A percentile compares a stretch with the other conserved stretches of the same genome.
These are phyloP conservation scores for Pelargonium myrrhifolium DNA, from an alignment of 441 rosid species.

Conservation along the genomic window DNA sequence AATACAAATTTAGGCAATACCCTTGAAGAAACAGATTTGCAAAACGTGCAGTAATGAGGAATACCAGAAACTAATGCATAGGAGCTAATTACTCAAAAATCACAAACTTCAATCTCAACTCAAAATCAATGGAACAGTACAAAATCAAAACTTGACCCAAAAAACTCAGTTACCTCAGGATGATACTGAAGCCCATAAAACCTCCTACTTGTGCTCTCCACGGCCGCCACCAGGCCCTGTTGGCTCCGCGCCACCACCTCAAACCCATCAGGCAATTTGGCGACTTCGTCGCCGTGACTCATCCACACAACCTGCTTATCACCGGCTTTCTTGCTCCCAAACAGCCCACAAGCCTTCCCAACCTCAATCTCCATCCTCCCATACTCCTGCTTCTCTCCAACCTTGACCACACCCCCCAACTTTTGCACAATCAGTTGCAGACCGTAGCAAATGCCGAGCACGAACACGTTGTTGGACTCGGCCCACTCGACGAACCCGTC, in stretches of 20 bases:
- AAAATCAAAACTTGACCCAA: not conserved
- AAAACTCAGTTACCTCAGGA: constrained; percentile 56
- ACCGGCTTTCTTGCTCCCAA: constrained; percentile 50
- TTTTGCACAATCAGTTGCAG: constrained; percentile 73
- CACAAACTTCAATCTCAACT: not conserved
- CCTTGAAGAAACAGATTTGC: not conserved
- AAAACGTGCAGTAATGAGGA: not conserved
- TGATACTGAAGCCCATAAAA: constrained; percentile 86
- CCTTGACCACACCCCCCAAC: constrained; percentile 64
- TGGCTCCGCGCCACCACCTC: constrained; percentile 65
- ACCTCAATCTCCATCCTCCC: constrained; percentile 92
- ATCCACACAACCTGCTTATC: constrained; percentile 80
- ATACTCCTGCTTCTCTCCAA: constrained; percentile 76
- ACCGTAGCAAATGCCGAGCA: constrained; percentile 80
- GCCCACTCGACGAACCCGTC: constrained; percentile 73
- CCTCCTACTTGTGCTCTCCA: constrained; percentile 51
- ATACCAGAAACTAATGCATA: no score
- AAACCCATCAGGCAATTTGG: constrained; percentile 58
- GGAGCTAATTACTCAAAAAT: not conserved
- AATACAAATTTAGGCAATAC: not conserved
- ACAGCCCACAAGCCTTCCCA: constrained; percentile 38
- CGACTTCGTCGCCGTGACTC: constrained; percentile 91
- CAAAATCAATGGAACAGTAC: not conserved
- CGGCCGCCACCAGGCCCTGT: constrained; percentile 77
- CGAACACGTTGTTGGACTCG: constrained; percentile 38